A percentile compares a stretch with the other conserved stretches of the same genome.
Evolutionary conservation across 441 rosid species (phyloP).

Genomic region (Francoa sonchifolia): DNA sequence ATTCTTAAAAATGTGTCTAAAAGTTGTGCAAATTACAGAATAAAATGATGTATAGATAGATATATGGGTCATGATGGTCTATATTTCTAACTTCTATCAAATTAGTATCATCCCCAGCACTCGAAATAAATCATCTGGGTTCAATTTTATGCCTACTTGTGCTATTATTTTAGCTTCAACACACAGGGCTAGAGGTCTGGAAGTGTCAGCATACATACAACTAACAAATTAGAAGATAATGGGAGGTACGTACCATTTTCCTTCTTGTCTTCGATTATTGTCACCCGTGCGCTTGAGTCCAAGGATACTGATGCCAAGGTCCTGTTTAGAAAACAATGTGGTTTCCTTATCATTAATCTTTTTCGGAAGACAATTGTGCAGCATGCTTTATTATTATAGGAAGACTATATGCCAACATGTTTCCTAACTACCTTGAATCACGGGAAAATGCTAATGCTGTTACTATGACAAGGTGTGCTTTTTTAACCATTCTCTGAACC

Average conservation of each 20-base stretch:
- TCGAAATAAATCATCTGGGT: too few relatives aligned
- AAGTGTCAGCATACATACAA: neutral
- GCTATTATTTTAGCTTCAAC: neutral
- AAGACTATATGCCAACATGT: neutral
- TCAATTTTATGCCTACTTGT: neutral
- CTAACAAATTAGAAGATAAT: neutral
- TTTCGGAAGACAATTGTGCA: neutral
- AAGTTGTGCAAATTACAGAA: too few relatives aligned
- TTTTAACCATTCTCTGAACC: constrained; percentile 30
- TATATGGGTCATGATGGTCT: too few relatives aligned
- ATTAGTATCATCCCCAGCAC: too few relatives aligned
- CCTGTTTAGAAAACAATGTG: constrained; percentile 34
- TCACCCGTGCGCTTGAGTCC: constrained; percentile 88
- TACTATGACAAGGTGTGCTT: constrained; percentile 81
- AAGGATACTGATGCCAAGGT: constrained; percentile 69
- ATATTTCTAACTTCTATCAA: too few relatives aligned
- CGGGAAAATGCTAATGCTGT: constrained; percentile 68
- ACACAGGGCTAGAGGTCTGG: neutral
- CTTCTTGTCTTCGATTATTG: constrained; percentile 31
- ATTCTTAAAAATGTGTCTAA: too few relatives aligned
- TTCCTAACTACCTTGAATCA: constrained; percentile 62
- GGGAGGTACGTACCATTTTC: constrained; percentile 24
- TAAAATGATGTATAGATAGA: too few relatives aligned
- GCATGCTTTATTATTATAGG: neutral
- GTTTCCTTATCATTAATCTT: constrained; percentile 8